Evolutionary conservation across 768 basidiomycete genomes (phyloP), one percentile per base, ranked within the genome.

Genomic region (Lactifluus rugatus): DNA sequence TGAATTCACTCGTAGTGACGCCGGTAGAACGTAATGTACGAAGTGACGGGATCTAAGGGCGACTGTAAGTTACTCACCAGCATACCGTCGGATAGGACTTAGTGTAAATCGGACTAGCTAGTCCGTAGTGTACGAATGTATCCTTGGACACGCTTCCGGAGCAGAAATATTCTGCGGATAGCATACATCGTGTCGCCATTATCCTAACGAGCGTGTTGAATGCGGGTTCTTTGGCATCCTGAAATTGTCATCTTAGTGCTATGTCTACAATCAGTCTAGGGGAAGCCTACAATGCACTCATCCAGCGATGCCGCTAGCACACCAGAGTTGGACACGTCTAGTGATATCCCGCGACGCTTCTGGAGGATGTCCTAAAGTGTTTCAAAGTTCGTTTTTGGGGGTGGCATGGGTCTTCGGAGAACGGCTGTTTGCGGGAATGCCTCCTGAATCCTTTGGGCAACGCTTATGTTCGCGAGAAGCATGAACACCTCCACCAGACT

Each of bases 101-200:
- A 0, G 96, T 99, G 69, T 98, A 99, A 56, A 99, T 99, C 0
- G 89, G 81, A 68, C 83, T 93, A 0, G 96, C 96, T n/a, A 99
- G 80, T 41, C 96, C 96, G 69, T 99, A 99, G 70, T 98, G 96
- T 2, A 89, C 87, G 68, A 97, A 99, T 0, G 92, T 86, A 62
- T 96, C 93, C 49, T 85, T 81, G 0, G 86, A 82, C 2, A 97
- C 93, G 64, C 92, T 93, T 9, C 96, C 95, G 0, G 94, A 89
- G 69, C 89, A 92, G 74, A 98, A 97, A 70, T 99, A 99, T 70
- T 99, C 96, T 19, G 96, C 96, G 0, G 94, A 86, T 23, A 97
- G 78, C 96, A 99, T 99, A 70, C 96, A 97, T 31, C 96, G 78
- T 3, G 95, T 98, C 2, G 96, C 94, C 94, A 99, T 97, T 70